Percentiles rank a stretch among this genome's conserved stretches.
Conservation (phyloP, 768 basidiomycete genomes). For the Lentinula boryana region DNA sequence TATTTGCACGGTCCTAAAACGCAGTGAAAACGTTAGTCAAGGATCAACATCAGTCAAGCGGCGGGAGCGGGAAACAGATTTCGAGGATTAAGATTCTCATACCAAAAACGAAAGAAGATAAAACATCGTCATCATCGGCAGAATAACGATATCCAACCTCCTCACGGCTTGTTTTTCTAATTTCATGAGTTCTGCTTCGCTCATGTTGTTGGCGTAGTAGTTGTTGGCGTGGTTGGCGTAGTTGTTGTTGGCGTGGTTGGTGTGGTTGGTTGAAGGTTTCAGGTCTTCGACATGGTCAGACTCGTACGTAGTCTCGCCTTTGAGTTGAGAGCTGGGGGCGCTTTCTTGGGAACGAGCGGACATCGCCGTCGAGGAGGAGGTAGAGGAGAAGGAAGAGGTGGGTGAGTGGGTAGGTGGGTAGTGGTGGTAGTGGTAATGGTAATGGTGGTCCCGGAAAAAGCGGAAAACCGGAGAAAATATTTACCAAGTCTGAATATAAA, state of each 20-base stretch:
- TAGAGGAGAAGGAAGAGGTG: background rate
- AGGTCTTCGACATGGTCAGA: background rate
- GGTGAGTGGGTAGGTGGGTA: no score
- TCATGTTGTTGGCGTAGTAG: background rate
- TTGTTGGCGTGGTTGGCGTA: no score
- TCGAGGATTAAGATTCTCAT: constrained; percentile 5
- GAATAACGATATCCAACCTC: constrained; percentile 22
- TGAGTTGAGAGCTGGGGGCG: background rate
- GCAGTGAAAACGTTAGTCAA: no score
- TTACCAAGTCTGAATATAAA: background rate
- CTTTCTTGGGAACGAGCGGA: background rate
- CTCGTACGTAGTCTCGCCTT: background rate
- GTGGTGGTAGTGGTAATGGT: background rate
- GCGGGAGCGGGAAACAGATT: background rate
- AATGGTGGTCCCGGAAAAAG: background rate
- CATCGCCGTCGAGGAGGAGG: background rate
- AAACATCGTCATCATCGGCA: constrained; percentile 32
- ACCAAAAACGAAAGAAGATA: constrained; percentile 33
- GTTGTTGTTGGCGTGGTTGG: no score
- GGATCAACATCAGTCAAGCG: background rate
- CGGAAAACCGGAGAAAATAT: background rate
- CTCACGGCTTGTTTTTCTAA: constrained; percentile 12
- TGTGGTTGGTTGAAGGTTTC: background rate
- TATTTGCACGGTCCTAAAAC: constrained; percentile 26
- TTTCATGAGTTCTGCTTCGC: background rate